A percentile compares a stretch with the other conserved stretches of the same genome.
These are phyloP conservation scores for Vigna mungo DNA, from an alignment of 306 rosid genomes.

Conservation along the genomic window DNA sequence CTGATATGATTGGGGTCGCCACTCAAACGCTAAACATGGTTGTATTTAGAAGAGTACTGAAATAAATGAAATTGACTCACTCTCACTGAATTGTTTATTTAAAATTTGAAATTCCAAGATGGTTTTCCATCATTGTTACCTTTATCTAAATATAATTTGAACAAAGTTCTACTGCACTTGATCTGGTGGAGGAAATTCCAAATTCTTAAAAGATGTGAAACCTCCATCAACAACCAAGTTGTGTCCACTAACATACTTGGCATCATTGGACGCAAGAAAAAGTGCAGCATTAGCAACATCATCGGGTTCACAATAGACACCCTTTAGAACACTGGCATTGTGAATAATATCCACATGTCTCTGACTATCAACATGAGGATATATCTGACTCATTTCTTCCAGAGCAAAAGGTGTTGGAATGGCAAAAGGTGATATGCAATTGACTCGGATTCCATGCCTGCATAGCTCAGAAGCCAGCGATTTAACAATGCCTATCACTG, in stretches of 20 bases:
- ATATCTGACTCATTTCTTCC: constrained; percentile 59
- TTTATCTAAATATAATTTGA: constrained; percentile 9
- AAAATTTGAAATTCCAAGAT: background rate
- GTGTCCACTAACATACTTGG: constrained; percentile 82
- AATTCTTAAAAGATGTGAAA: constrained; percentile 77
- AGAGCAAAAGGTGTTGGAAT: constrained; percentile 71
- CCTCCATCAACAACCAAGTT: constrained; percentile 92
- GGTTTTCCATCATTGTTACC: constrained; percentile 15
- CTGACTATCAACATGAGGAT: constrained; percentile 53
- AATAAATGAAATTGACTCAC: background rate
- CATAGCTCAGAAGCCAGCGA: constrained; percentile 71
- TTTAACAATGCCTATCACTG: constrained; percentile 78
- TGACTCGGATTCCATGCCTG: constrained; percentile 72
- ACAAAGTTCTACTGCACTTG: constrained; percentile 51
- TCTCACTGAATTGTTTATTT: background rate
- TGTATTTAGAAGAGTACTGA: background rate
- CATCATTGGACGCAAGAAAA: constrained; percentile 80
- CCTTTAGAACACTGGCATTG: constrained; percentile 58
- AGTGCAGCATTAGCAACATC: constrained; percentile 90
- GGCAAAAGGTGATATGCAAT: constrained; percentile 79
- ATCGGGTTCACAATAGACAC: constrained; percentile 69
- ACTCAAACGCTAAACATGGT: background rate
- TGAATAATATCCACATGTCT: constrained; percentile 55
- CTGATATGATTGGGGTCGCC: background rate
- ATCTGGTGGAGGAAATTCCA: constrained; percentile 59